These are phyloP conservation scores for Fusarium sarcochroum DNA, from an alignment of 2,329 filamentous ascomycete genomes.

Conservation along the genomic window DNA sequence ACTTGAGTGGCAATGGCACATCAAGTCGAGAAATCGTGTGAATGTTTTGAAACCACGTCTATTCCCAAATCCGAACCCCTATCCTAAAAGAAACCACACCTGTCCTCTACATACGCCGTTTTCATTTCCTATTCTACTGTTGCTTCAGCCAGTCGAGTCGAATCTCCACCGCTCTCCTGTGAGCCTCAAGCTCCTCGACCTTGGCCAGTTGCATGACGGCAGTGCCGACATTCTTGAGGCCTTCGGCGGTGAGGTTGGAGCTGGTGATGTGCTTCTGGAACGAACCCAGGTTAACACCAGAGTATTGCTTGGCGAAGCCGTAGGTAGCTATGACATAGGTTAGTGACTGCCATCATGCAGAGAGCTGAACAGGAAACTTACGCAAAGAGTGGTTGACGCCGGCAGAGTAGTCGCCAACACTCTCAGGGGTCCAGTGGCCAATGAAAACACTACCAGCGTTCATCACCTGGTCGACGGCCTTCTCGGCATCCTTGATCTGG, in stretches of 20 bases:
- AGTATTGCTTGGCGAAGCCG: constrained; percentile 98
- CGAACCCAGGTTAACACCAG: constrained; percentile 93
- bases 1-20: not conserved
- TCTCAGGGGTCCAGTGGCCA: constrained; percentile 96
- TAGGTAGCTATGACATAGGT: constrained; percentile 79
- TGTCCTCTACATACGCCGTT: constrained; percentile 30
- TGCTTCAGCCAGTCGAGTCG: constrained; percentile 70
- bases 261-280: constrained; percentile 99
- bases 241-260: constrained; percentile 88
- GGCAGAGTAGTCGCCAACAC: constrained; percentile 97
- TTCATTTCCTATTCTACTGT: constrained; percentile 41
- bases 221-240: constrained; percentile 84
- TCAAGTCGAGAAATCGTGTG: not conserved
- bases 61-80: constrained; percentile 21
- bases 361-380: constrained; percentile 67
- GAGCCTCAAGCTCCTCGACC: constrained; percentile 95
- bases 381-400: constrained; percentile 97
- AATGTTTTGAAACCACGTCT: constrained; percentile 20
- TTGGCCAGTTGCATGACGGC: constrained; percentile 96
- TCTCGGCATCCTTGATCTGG: constrained; percentile 83
- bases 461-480: constrained; percentile 82
- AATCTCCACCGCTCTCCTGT: constrained; percentile 90
- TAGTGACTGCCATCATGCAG: constrained; percentile 19
- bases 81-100: constrained; percentile 27
- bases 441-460: constrained; percentile 98